phyloP scores from a whole-genome alignment of 371 early-diverging fungal species.

The Apophysomyces sp. region DNA sequence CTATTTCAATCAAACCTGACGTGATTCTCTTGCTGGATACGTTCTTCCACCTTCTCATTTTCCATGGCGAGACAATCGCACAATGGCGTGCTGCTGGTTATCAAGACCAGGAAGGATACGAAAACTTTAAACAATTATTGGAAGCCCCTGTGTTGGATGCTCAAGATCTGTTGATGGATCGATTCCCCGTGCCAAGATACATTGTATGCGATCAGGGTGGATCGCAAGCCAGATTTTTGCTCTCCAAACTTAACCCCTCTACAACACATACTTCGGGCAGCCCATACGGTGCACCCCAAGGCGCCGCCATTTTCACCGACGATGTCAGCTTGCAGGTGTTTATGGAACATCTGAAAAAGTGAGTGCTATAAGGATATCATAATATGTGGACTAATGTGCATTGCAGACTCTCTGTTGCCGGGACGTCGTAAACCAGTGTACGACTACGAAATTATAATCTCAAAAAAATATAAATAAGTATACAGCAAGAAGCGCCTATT shows the following conservation, averaged over 20 bases:
- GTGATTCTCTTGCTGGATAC: constrained; percentile 97
- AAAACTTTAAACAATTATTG: constrained; percentile 90
- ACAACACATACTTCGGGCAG: constrained; percentile 85
- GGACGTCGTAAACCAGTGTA: constrained; percentile 32
- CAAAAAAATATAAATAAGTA: no score
- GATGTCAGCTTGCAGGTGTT: constrained; percentile 98
- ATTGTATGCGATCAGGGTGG: constrained; percentile 97
- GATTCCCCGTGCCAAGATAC: constrained; percentile 99
- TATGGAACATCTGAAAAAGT: constrained; percentile 95
- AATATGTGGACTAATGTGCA: not conserved
- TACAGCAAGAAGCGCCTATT: no score
- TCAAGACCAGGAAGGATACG: constrained; percentile 51
- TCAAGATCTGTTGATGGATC: constrained; percentile 85
- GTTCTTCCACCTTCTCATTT: constrained; percentile 60
- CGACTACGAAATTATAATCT: not conserved
- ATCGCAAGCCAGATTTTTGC: constrained; percentile 99
- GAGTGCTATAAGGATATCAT: constrained; percentile 18
- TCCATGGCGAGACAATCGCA: constrained; percentile 53
- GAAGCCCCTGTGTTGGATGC: constrained; percentile 92
- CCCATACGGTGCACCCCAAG: constrained; percentile 65
- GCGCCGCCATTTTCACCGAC: constrained; percentile 94
- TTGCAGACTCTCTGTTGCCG: constrained; percentile 47
- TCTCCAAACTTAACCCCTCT: constrained; percentile 99
- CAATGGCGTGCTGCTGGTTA: constrained; percentile 70
- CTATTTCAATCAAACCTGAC: constrained; percentile 96